These are phyloP conservation scores for Trichoderma oligosporum DNA, from an alignment of 2,329 filamentous ascomycete species.

Conservation along the genomic window DNA sequence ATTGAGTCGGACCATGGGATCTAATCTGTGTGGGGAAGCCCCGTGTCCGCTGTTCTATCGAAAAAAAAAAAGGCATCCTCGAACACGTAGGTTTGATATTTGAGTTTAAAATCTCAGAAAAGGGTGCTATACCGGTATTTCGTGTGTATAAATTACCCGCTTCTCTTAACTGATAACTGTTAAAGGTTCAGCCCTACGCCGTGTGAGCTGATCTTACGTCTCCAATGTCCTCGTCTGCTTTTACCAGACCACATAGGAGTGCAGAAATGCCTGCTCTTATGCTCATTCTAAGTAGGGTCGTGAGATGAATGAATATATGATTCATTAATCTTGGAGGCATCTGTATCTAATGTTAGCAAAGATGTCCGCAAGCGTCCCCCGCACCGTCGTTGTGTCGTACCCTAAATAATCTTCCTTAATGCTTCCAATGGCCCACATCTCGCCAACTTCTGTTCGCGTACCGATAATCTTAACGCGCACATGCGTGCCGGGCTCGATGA, in stretches of 20 bases:
- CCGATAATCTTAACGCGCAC: conserved; percentile 93
- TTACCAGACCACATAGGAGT: neutral
- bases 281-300: neutral
- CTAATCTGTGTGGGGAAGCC: neutral
- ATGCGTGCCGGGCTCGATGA: conserved; percentile 90
- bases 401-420: conserved; percentile 82
- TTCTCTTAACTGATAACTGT: neutral
- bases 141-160: neutral
- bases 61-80: neutral
- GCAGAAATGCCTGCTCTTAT: neutral
- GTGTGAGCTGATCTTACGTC: neutral
- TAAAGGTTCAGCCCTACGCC: neutral
- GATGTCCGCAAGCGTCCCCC: conserved; percentile 24
- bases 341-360: conserved; percentile 21
- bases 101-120: neutral
- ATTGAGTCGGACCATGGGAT: neutral
- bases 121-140: neutral
- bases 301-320: conserved; percentile 1
- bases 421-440: conserved; percentile 95
- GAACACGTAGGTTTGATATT: neutral
- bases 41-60: neutral
- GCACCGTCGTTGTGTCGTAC: conserved; percentile 39
- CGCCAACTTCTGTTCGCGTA: conserved; percentile 85
- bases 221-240: neutral
- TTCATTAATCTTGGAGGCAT: conserved; percentile 24